Evolutionary conservation across 108 stramenopile genomes (phyloP).

Genomic region (Fragilaria crotonensis): DNA sequence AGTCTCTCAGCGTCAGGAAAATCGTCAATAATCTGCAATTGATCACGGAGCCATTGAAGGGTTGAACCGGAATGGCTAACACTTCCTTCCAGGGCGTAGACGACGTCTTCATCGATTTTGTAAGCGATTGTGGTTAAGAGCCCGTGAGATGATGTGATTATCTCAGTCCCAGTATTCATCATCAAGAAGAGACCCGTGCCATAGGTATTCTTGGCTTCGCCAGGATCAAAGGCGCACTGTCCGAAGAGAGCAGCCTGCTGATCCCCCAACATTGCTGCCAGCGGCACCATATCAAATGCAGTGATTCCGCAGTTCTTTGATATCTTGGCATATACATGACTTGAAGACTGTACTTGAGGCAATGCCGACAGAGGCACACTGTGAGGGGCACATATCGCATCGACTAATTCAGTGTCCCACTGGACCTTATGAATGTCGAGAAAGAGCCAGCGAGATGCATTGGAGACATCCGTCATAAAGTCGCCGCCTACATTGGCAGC

Average conservation of each 20-base stretch:
- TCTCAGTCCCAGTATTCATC: slow-evolving; percentile 90
- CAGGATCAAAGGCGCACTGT: slow-evolving; percentile 83
- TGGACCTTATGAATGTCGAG: slow-evolving; percentile 76
- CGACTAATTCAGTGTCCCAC: slow-evolving; percentile 81
- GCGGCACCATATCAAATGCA: slow-evolving; percentile 57
- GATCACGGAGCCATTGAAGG: slow-evolving; percentile 97
- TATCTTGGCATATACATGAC: slow-evolving; percentile 40
- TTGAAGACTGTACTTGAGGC: slow-evolving; percentile 62
- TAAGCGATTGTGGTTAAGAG: slow-evolving; percentile 96
- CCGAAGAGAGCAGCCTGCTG: slow-evolving; percentile 98
- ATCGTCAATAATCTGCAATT: slow-evolving; percentile 69
- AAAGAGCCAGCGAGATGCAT: slow-evolving; percentile 93
- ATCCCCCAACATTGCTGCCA: slow-evolving; percentile 89
- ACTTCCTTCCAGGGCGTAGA: slow-evolving; percentile 95
- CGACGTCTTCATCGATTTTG: slow-evolving; percentile 52
- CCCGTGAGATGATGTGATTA: slow-evolving; percentile 66
- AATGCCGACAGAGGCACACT: slow-evolving; percentile 44
- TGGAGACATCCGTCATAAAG: slow-evolving; percentile 91
- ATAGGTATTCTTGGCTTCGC: slow-evolving; percentile 94
- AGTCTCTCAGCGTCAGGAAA: slow-evolving; percentile 84
- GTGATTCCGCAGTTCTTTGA: slow-evolving; percentile 16
- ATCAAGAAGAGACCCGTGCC: slow-evolving; percentile 97
- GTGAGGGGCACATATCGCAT: slow-evolving; percentile 50
- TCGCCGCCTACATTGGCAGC: slow-evolving; percentile 51
- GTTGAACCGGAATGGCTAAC: slow-evolving; percentile 90